A percentile compares a stretch with the other conserved stretches of the same genome.
These are phyloP conservation scores for Colletotrichum noveboracense DNA, from an alignment of 2,329 filamentous ascomycete genomes.

Conservation along the genomic window DNA sequence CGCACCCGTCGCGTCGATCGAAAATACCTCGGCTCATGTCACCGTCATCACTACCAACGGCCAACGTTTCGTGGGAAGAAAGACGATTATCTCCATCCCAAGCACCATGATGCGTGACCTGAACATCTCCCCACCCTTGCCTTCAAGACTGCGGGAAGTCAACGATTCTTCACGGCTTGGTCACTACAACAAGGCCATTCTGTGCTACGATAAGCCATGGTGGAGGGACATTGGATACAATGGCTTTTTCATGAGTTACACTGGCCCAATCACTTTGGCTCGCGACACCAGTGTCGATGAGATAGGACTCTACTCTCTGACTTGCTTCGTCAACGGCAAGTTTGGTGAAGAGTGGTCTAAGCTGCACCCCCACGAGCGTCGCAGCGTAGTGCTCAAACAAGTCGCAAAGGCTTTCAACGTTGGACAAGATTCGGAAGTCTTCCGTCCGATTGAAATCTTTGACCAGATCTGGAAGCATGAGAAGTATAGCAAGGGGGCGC, in stretches of 20 bases:
- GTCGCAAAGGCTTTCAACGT: conserved; percentile 32
- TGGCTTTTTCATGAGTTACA: conserved; percentile 43
- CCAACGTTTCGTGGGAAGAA: conserved; percentile 35
- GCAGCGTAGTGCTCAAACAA: conserved; percentile 37
- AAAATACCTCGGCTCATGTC: conserved; percentile 21
- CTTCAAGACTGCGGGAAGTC: conserved; percentile 37
- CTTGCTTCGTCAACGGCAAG: conserved; percentile 46
- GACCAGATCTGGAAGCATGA: conserved; percentile 39
- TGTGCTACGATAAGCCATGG: conserved; percentile 36
- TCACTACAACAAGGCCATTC: conserved; percentile 48
- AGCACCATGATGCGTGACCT: conserved; percentile 52
- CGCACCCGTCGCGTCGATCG: conserved; percentile 27
- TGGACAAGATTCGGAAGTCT: conserved; percentile 22
- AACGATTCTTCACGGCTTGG: conserved; percentile 41
- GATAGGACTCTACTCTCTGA: conserved; percentile 35
- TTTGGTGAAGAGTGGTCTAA: conserved; percentile 39
- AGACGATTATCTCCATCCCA: conserved; percentile 53
- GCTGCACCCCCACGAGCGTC: conserved; percentile 29
- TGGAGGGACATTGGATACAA: conserved; percentile 39
- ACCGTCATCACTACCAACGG: conserved; percentile 26
- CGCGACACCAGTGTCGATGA: conserved; percentile 44
- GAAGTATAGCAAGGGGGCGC: conserved; percentile 35
- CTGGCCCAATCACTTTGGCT: conserved; percentile 42
- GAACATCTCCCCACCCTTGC: conserved; percentile 49
- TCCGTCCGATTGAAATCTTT: conserved; percentile 32